Conservation (phyloP, 108 stramenopile genomes). For the Skeletonema grethae region DNA sequence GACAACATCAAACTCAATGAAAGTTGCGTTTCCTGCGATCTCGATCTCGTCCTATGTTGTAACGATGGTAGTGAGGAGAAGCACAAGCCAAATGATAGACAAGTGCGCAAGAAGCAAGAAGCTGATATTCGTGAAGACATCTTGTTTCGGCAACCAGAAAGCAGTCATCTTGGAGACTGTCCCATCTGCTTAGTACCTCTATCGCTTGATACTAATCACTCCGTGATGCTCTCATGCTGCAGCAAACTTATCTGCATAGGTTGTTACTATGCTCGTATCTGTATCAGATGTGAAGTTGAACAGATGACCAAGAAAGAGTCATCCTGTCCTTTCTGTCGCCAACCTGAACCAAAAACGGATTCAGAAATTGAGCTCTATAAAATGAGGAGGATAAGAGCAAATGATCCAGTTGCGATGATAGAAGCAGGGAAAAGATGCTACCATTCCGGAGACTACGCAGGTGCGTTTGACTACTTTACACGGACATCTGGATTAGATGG, state of each 20-base stretch:
- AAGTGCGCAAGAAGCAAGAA: no score
- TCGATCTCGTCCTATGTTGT: no score
- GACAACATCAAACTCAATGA: no score
- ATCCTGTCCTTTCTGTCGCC: background rate
- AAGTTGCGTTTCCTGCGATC: no score
- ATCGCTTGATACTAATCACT: background rate
- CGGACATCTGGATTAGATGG: no score
- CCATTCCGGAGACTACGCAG: background rate
- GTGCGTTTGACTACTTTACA: no score
- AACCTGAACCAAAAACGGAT: background rate
- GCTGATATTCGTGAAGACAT: background rate
- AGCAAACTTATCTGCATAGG: background rate
- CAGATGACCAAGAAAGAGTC: background rate
- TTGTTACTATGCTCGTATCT: background rate
- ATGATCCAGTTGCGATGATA: background rate
- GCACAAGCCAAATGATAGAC: no score
- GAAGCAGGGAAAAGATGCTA: background rate
- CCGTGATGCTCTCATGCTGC: background rate
- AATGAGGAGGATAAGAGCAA: background rate
- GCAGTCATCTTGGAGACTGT: slow-evolving; percentile 1
- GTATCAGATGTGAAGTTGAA: background rate
- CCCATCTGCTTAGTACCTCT: background rate
- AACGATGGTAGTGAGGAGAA: no score
- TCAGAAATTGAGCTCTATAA: background rate
- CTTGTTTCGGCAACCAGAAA: background rate